Evolutionary conservation across 352 stramenopile genomes (phyloP), one percentile per base, ranked within the genome.

Genomic region (Aphanomyces cochlioides): DNA sequence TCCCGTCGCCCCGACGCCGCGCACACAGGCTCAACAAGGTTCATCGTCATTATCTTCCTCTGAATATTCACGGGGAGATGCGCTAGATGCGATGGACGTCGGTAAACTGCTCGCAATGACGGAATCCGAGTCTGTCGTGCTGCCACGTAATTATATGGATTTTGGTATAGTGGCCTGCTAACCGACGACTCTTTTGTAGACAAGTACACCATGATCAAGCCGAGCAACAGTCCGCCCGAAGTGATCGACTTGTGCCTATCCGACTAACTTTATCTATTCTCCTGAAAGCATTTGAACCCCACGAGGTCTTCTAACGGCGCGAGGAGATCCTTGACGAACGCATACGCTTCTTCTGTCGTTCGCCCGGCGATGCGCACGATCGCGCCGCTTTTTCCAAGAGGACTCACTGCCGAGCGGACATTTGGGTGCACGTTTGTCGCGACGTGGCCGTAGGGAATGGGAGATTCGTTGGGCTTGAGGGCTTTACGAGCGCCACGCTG

Each of bases 341-440:
- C 76, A 75, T 90, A 82, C 6, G 79, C 78, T 41, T 67, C 77
- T 67, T 95, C 87, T 3, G 79, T 79, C 58, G 90, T 83, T 47
- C 82, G 75, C 12, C 78, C 80, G 65, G 78, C 87, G 45, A 95
- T 88, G 37, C 87, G 84, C 19, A 91, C 77, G 59, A 93, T 90
- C 8, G 90, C 84, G 34, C 84, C 82, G 47, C 83, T 79, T 5
- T 48, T 34, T 4, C 73, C 74, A n/a, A 95, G 70, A 2, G 85
- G 82, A 71, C 87, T 95, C 53, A 87, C 81, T n/a, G 85, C 90
- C 4, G 83, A 76, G 47, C 90, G 80, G 8, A 95, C 84, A 40
- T 61, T 61, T 7, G 79, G 80, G 10, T 37, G 54, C 0, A 75
- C 66, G 64, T 81, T 84, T 0, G 78, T 79, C 53, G 77, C 78